A percentile compares a stretch with the other conserved stretches of the same genome.
These are phyloP conservation scores for Leccinum ambiguum DNA, from an alignment of 1,284 basidiomycete species.

Conservation along the genomic window DNA sequence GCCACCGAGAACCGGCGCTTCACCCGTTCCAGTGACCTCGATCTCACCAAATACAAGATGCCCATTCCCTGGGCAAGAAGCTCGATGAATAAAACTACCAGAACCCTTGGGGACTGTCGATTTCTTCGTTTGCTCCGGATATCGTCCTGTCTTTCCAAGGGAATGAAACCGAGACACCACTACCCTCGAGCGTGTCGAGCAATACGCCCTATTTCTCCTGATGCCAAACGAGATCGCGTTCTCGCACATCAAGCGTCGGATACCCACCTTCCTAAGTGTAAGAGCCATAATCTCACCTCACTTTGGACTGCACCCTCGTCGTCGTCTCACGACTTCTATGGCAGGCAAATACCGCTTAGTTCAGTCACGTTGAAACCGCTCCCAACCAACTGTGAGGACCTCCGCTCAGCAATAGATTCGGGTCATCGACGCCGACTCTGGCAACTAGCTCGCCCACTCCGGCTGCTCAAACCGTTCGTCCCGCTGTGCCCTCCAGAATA, in stretches of 20 bases:
- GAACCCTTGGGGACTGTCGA: conserved; percentile 45
- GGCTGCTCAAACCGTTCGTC: conserved; percentile 29
- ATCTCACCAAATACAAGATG: conserved; percentile 65
- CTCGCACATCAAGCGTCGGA: conserved; percentile 73
- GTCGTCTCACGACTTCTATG: conserved; percentile 48
- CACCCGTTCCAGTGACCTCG: conserved; percentile 70
- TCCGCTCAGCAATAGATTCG: conserved; percentile 63
- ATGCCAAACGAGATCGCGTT: conserved; percentile 54
- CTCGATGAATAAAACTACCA: conserved; percentile 71
- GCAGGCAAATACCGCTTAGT: conserved; percentile 35
- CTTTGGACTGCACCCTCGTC: conserved; percentile 45
- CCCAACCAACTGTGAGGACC: conserved; percentile 72
- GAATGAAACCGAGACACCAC: conserved; percentile 36
- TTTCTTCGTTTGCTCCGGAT: conserved; percentile 65
- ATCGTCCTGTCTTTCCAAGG: conserved; percentile 47
- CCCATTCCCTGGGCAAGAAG: conserved; percentile 75
- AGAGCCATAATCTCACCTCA: conserved; percentile 38
- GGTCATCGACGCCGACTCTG: conserved; percentile 43
- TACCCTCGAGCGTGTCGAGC: conserved; percentile 47
- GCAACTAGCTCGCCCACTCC: conserved; percentile 36
- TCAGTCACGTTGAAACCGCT: conserved; percentile 49
- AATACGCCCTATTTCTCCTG: conserved; percentile 51
- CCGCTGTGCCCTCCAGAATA: conserved; percentile 44
- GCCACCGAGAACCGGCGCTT: conserved; percentile 54
- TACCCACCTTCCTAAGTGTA: conserved; percentile 55